phyloP scores from a whole-genome alignment of 2,329 filamentous ascomycete species.

The Tolypocladium capitatum region DNA sequence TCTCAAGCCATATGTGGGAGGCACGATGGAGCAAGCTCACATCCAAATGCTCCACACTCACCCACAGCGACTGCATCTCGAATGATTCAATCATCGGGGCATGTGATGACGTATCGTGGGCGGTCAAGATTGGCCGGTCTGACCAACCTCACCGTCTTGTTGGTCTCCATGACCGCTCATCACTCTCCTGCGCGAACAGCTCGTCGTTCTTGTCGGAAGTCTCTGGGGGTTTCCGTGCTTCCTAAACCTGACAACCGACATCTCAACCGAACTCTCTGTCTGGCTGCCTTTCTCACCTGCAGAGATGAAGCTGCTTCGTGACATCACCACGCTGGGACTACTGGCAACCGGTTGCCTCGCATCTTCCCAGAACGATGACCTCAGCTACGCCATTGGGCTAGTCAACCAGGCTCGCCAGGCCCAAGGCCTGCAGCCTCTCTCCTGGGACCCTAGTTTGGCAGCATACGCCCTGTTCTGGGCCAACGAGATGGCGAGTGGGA shows the following conservation, averaged over 20 bases:
- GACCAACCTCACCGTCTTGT: neutral
- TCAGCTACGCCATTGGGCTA: conserved; percentile 11
- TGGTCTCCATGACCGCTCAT: neutral
- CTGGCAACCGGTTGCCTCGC: conserved; percentile 3
- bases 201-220: neutral
- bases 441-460: conserved; percentile 17
- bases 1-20: neutral
- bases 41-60: neutral
- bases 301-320: conserved; percentile 2
- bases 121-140: neutral
- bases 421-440: conserved; percentile 14
- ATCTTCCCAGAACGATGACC: conserved; percentile 10
- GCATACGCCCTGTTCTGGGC: conserved; percentile 21
- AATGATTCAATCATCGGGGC: neutral
- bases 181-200: neutral
- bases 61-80: neutral
- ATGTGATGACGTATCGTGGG: neutral
- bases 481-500: conserved; percentile 16
- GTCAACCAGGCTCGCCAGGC: conserved; percentile 19
- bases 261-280: neutral
- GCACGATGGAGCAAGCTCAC: neutral
- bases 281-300: neutral
- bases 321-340: conserved; percentile 1
- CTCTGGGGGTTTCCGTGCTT: neutral
- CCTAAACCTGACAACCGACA: neutral